Base-by-base conservation (phyloP, 305 asterid genomes). In the Euphrasia arctica region DNA sequence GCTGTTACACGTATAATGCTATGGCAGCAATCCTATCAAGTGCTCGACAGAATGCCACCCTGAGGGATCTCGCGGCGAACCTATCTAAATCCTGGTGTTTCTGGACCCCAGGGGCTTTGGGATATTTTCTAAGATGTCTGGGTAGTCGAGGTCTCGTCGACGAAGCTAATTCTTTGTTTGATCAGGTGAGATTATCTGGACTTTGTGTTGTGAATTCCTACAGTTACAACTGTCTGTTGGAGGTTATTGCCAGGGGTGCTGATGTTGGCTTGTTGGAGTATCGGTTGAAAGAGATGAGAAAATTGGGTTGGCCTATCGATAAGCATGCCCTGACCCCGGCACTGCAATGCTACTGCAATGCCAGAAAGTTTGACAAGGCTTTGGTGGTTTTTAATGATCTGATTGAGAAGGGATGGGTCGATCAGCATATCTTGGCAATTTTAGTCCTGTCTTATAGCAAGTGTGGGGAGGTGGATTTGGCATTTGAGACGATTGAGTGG, bases 31-130 rank as follows among this genome's bases (percentile, higher is more conserved):
- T 84, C 74, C 90, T 91, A 4, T 81, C 91, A 83, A 65, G 27
- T 82, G 95, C 90, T 83, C 95, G 95, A 82, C 98, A 87, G 78
- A 89, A 78, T 82, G 88, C 79, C 75, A 9, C 80, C 67, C 67
- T 91, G 78, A 85, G 70, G 70, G 71, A 51, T 2, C 85, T 91
- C 39, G 83, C 90, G 11, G 14, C 27, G 34, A 68, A 73, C 62
- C 13, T 88, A 54, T 60, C 64, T 50, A 73, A 65, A n/a, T 78
- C 84, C 1, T 42, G 67, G 66, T 77, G 89, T 74, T 75, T 56
- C 29, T 78, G 87, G 86, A 77, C 90, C 1, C 89, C 98, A 4
- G 94, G 94, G 52, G 94, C 91, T 39, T 82, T 91, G 62, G 98
- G 98, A 65, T 86, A 74, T 76, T 84, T 89, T 60, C 27, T 91